Evolutionary conservation across 2,329 filamentous ascomycete species (phyloP), one percentile per base, ranked within the genome.

Genomic region (Pseudomassariella vexata): DNA sequence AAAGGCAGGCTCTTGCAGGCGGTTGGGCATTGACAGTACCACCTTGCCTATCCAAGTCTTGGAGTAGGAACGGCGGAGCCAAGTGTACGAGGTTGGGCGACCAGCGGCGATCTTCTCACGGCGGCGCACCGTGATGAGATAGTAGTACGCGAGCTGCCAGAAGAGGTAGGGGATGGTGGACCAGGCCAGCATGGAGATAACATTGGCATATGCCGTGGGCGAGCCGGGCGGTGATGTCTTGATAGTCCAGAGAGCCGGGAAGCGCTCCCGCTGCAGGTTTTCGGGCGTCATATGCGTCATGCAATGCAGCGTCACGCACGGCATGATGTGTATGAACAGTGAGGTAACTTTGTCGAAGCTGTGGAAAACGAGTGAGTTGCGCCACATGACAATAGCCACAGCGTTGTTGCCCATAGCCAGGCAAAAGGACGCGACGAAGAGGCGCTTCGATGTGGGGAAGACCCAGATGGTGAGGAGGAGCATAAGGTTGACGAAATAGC

Each of bases 271-370:
- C 50, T 94, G 83, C 24, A 73, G 56, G 15, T 78, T 76, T 1
- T 74, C 59, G 0, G 82, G 62, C 9, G 88, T 69, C 14, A 96
- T 69, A 55, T 98, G 92, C 11, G 95, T 85, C 10, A 98, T 71
- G 53, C 87, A 94, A 59, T 98, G 92, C 9, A 98, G 73, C 2
- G 89, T 86, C 5, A 85, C 90, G 44, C 89, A 95, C 1, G 92
- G 92, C 90, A 98, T 98, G 50, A 98, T 94, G 59, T 98, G 92
- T 47, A 98, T 95, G 64, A 98, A 98, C n/a, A 98, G 72, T 55
- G 86, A 92, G 9, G 89, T 94, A 39, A 96, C 88, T 62, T 98
- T 98, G 70, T 98, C 92, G 61, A 98, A 80, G 53, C 87, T 94
- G 67, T 98, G 92, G 59, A 98, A 98, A 28, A 98, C 92, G 52